These are phyloP conservation scores for Triangularia verruculosa DNA, from an alignment of 2,329 filamentous ascomycete species.

Conservation along the genomic window DNA sequence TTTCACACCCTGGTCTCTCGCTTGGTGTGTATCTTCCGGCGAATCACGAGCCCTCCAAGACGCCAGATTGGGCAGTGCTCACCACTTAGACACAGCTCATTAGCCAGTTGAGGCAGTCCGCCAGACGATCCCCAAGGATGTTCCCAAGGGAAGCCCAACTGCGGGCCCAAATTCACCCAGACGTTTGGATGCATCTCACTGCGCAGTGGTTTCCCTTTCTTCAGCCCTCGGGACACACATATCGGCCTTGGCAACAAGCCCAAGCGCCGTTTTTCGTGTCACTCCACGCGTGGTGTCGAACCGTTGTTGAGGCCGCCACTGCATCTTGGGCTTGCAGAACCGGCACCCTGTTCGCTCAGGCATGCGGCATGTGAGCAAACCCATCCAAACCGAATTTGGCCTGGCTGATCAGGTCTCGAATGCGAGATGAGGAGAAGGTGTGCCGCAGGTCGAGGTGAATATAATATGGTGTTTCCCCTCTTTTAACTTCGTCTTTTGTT, in stretches of 20 bases:
- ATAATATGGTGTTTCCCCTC: slow-evolving; percentile 11
- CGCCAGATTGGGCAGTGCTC: slow-evolving; percentile 8
- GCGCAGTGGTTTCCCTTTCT: slow-evolving; percentile 1
- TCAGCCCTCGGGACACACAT: slow-evolving; percentile 4
- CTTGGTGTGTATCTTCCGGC: background rate
- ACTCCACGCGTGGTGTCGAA: background rate
- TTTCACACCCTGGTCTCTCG: slow-evolving; percentile 2
- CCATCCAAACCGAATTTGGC: background rate
- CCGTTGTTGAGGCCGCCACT: background rate
- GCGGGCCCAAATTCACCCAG: background rate
- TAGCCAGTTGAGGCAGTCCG: background rate
- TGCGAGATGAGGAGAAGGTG: background rate
- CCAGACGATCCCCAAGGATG: background rate
- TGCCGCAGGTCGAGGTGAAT: background rate
- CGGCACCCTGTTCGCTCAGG: background rate
- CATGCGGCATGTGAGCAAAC: background rate
- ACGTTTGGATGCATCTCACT: background rate
- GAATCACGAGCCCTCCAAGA: slow-evolving; percentile 3
- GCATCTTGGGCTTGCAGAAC: background rate
- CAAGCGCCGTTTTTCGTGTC: background rate
- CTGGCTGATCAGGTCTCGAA: slow-evolving; percentile 8
- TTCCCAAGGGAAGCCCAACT: background rate
- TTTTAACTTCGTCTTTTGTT: background rate
- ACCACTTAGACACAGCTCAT: slow-evolving; percentile 5
- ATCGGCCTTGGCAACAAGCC: background rate